Conservation (phyloP, 495 filamentous ascomycete species). For the Lepidopterella palustris region DNA sequence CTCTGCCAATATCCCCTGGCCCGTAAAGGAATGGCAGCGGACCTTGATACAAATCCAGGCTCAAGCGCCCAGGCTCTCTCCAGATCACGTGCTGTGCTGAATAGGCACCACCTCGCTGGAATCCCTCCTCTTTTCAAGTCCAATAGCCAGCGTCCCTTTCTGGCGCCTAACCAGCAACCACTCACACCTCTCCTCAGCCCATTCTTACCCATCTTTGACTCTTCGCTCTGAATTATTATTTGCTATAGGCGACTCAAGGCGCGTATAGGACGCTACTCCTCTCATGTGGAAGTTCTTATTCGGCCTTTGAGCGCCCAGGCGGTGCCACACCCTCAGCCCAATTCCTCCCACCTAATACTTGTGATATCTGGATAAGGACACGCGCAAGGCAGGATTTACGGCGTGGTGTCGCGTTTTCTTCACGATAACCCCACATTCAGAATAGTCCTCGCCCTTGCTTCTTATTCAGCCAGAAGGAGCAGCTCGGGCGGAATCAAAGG, state of each 20-base stretch:
- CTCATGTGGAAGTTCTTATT: slow-evolving; percentile 21
- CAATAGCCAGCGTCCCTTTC: background rate
- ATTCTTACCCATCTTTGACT: background rate
- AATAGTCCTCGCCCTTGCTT: background rate
- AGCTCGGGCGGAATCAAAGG: slow-evolving; percentile 9
- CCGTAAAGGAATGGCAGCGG: background rate
- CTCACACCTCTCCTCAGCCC: background rate
- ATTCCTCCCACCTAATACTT: slow-evolving; percentile 7
- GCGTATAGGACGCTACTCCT: background rate
- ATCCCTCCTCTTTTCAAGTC: no score
- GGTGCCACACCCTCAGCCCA: slow-evolving; percentile 26
- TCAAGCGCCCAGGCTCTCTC: background rate
- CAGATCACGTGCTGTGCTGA: background rate
- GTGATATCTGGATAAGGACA: slow-evolving; percentile 15
- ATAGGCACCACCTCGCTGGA: background rate
- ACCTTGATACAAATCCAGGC: background rate
- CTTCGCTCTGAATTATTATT: slow-evolving; percentile 8
- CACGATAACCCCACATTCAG: background rate
- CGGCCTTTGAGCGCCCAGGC: slow-evolving; percentile 19
- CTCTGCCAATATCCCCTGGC: background rate
- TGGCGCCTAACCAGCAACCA: background rate
- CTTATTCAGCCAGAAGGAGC: slow-evolving; percentile 1
- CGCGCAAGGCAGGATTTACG: slow-evolving; percentile 5
- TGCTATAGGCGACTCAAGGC: slow-evolving; percentile 6
- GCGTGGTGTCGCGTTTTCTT: slow-evolving; percentile 14